Base-by-base conservation (phyloP, 257 asterid genomes). In the Petunia axillaris region DNA sequence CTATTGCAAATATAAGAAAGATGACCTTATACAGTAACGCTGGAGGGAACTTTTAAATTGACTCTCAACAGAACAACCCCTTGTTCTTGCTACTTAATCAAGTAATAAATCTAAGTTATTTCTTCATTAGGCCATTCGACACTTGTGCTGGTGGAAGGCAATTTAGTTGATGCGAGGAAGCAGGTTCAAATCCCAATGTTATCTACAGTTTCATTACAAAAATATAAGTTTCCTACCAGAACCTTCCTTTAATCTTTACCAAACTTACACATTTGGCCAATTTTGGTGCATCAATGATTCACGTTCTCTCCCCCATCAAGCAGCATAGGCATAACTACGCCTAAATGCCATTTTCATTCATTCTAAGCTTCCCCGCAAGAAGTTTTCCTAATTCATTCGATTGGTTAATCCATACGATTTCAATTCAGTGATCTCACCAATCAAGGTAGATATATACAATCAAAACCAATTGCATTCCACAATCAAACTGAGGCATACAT, bases 251-350 rank as follows among this genome's bases (percentile, higher is more conserved):
- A 2, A 25, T 62, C 41, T 63, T 36, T 9, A 63, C 68, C 68
- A 36, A 62, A 63, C 3, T 35, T 8, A 1, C 68, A 63, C 4
- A n/a, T 9, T 36, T 63, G 3, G 9, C 43, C 68, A 36, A 36
- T 63, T 63, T n/a, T 63, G 40, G 2, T 25, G 44, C 43, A 36
- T 62, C 68, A 36, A 8, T 36, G n/a, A 25, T 35, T 62, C n/a
- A 8, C 9, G 7, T 15, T 63, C 41, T 43, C 75, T 70, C 76
- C 46, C 46, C 3, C 41, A 10, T 48, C 48, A 70, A 70, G 5
- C 36, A 74, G 66, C 40, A 65, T 3, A 37, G 16, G 53, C 41
- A 37, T 53, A 37, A 64, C 54, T 75, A 40, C 75, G 83, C 84
- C 48, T 46, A 58, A 79, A 76, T 38, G 76, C 11, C 54, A 50